These are phyloP conservation scores for Boletus sp. DNA, from an alignment of 768 basidiomycete species.

Conservation along the genomic window DNA sequence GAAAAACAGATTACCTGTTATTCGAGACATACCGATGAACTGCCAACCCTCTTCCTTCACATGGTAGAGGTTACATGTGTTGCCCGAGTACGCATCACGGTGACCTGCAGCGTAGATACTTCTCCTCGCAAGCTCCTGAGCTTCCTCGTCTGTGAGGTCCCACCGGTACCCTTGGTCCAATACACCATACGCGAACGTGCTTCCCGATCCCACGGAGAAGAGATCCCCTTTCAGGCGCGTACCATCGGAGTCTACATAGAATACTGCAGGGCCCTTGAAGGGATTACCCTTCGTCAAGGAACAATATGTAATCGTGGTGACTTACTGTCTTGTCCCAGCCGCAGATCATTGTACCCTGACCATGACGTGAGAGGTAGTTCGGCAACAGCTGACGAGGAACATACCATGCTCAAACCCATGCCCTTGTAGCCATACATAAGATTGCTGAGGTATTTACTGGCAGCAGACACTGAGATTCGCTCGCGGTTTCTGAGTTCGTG, in stretches of 20 bases:
- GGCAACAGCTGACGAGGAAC: constrained; percentile 24
- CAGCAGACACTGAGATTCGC: constrained; percentile 98
- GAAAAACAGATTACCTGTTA: constrained; percentile 1
- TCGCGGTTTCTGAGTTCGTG: constrained; percentile 96
- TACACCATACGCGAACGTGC: constrained; percentile 98
- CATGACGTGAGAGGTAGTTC: constrained; percentile 1
- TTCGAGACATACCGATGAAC: constrained; percentile 73
- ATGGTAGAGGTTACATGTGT: constrained; percentile 94
- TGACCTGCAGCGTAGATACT: constrained; percentile 98
- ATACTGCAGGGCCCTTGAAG: constrained; percentile 81
- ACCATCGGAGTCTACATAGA: constrained; percentile 98
- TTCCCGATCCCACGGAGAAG: constrained; percentile 99
- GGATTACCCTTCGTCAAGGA: constrained; percentile 9
- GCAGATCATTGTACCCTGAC: constrained; percentile 97
- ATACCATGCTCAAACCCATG: constrained; percentile 98
- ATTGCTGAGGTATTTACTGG: constrained; percentile 96
- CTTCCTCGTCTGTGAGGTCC: constrained; percentile 91
- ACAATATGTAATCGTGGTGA: constrained; percentile 4
- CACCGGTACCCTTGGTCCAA: constrained; percentile 93
- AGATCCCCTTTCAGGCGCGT: constrained; percentile 92
- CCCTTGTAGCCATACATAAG: constrained; percentile 98
- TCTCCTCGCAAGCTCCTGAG: constrained; percentile 88
- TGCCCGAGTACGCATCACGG: constrained; percentile 94
- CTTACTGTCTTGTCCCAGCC: constrained; percentile 98
- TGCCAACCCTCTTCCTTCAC: constrained; percentile 95